A percentile compares a stretch with the other conserved stretches of the same genome.
Evolutionary conservation across 139 green algal genomes (phyloP).

Genomic region (Chlamydomonas eustigma): DNA sequence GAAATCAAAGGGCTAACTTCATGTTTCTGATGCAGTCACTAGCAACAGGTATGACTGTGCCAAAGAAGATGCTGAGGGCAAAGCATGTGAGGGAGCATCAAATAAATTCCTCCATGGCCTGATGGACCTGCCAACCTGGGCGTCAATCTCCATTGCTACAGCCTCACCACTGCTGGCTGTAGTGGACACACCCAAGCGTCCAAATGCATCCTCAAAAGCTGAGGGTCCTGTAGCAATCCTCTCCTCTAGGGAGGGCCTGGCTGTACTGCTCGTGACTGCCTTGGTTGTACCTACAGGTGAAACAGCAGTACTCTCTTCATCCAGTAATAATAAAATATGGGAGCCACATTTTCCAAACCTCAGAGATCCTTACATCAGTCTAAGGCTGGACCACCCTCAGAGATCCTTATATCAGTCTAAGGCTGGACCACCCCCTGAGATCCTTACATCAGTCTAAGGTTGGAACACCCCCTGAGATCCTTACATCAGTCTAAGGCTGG

Average conservation of each 20-base stretch:
- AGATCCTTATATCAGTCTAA: too few species aligned
- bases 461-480: too few species aligned
- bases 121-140: constrained; percentile 1
- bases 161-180: neutral
- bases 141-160: constrained; percentile 14
- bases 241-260: neutral
- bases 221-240: neutral
- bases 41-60: constrained; percentile 48
- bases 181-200: neutral
- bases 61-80: constrained; percentile 51
- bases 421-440: too few species aligned
- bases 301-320: too few species aligned
- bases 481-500: too few species aligned
- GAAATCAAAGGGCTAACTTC: neutral
- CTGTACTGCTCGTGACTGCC: too few species aligned
- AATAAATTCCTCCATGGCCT: constrained; percentile 54
- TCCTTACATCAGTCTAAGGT: too few species aligned
- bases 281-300: too few species aligned
- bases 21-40: constrained; percentile 21
- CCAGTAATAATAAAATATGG: too few species aligned
- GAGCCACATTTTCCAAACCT: too few species aligned
- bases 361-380: too few species aligned
- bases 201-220: constrained; percentile 38
- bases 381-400: too few species aligned
- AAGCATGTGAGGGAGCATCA: constrained; percentile 62